A percentile compares a stretch with the other conserved stretches of the same genome.
Conservation (phyloP, 495 filamentous ascomycete genomes). For the Tuber microsphaerosporum region DNA sequence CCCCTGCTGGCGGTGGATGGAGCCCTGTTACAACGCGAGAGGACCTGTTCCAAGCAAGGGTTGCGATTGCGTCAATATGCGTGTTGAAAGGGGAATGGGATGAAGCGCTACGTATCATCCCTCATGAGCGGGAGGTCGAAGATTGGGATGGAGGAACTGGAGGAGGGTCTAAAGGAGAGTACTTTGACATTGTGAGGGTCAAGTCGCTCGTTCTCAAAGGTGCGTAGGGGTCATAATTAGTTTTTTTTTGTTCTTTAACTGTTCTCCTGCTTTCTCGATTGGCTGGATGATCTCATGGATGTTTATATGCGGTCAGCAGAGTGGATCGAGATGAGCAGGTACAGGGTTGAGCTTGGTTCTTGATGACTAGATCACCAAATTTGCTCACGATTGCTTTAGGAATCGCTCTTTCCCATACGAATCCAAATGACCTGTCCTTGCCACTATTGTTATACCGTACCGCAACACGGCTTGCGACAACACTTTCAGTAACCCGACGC, state of each 20-base stretch:
- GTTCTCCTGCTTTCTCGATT: conserved; percentile 9
- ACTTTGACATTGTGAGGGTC: conserved; percentile 35
- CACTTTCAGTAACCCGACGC: conserved; percentile 13
- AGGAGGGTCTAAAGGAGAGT: conserved; percentile 36
- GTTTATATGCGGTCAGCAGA: conserved; percentile 23
- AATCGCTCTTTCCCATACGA: conserved; percentile 36
- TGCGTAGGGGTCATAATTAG: conserved; percentile 21
- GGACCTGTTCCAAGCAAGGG: conserved; percentile 35
- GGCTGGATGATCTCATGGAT: conserved; percentile 32
- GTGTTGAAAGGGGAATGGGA: conserved; percentile 38
- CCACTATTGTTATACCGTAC: conserved; percentile 35
- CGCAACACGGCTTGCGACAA: conserved; percentile 28
- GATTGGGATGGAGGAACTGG: conserved; percentile 17
- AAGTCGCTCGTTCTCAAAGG: conserved; percentile 42
- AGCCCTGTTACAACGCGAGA: conserved; percentile 28
- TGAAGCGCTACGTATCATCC: conserved; percentile 29
- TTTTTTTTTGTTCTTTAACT: background rate
- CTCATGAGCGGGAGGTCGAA: conserved; percentile 32
- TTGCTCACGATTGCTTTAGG: conserved; percentile 21
- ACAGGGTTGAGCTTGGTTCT: conserved; percentile 9
- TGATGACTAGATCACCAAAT: background rate
- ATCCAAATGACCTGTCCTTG: conserved; percentile 29
- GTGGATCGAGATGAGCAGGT: conserved; percentile 33
- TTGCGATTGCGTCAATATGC: conserved; percentile 30
- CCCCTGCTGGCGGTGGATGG: conserved; percentile 33